Percentiles rank a stretch among this genome's conserved stretches.
Conservation (phyloP, 441 rosid species). For the Caryocar brasiliense region DNA sequence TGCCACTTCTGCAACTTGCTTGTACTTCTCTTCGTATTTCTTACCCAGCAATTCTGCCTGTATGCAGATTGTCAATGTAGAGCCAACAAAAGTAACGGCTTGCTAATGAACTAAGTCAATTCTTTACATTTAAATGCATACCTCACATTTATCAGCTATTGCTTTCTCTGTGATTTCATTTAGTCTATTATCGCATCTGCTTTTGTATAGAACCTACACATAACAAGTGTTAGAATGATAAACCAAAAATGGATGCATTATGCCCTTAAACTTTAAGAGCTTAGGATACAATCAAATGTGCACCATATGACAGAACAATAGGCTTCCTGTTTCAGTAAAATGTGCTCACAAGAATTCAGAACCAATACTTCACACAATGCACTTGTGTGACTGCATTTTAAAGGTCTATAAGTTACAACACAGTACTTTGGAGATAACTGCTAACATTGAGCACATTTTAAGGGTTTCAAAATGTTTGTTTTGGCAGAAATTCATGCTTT, state of each 20-base stretch:
- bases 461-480: no score
- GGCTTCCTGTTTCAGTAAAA: no score
- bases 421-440: no score
- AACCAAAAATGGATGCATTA: constrained; percentile 5
- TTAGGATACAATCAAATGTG: no score
- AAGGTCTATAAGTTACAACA: no score
- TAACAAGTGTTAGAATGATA: constrained; percentile 6
- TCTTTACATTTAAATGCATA: constrained; percentile 17
- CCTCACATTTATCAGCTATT: constrained; percentile 89
- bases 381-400: no score
- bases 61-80: constrained; percentile 15
- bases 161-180: constrained; percentile 95
- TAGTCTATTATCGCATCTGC: constrained; percentile 89
- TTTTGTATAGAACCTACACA: constrained; percentile 68
- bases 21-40: constrained; percentile 93
- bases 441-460: no score
- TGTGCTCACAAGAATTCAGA: no score
- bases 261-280: constrained; percentile 12
- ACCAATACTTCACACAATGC: no score
- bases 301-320: no score
- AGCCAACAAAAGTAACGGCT: constrained; percentile 11
- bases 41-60: constrained; percentile 84
- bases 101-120: constrained; percentile 3
- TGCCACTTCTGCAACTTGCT: constrained; percentile 92
- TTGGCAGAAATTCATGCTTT: no score